A percentile compares a stretch with the other conserved stretches of the same genome.
Conservation (phyloP, 768 basidiomycete species). For the Naganishia randhawae region DNA sequence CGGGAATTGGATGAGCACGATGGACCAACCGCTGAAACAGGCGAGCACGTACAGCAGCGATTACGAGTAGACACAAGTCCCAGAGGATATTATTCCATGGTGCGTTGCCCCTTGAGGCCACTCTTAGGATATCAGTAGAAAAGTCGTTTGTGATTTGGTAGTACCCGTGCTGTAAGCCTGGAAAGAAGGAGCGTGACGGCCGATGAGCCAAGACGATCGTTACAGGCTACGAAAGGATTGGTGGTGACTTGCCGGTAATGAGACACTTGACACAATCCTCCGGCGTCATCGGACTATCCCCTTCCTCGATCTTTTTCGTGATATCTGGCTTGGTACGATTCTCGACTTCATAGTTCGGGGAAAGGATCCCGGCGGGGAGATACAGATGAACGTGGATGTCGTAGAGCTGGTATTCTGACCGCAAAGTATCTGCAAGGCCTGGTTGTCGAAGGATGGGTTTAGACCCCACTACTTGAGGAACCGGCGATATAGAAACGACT, state of each 20-base stretch:
- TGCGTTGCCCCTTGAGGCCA: conserved; percentile 63
- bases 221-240: not conserved
- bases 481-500: conserved; percentile 14
- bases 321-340: conserved; percentile 72
- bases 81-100: conserved; percentile 62
- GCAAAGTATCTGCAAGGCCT: conserved; percentile 80
- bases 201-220: conserved; percentile 10
- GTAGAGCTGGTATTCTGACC: conserved; percentile 74
- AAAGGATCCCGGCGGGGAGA: conserved; percentile 76
- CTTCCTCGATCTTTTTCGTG: conserved; percentile 69
- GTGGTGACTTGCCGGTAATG: conserved; percentile 57
- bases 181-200: too few species aligned
- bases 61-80: conserved; percentile 56
- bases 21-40: too few species aligned
- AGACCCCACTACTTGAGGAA: too few species aligned
- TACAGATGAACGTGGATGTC: conserved; percentile 73
- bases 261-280: conserved; percentile 63
- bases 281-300: conserved; percentile 63
- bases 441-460: too few species aligned
- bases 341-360: conserved; percentile 72
- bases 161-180: conserved; percentile 67
- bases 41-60: conserved; percentile 56
- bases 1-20: too few species aligned
- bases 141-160: conserved; percentile 73
- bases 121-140: conserved; percentile 64